Conservation (phyloP, 2,329 filamentous ascomycete species). For the Stemphylium vesicarium region DNA sequence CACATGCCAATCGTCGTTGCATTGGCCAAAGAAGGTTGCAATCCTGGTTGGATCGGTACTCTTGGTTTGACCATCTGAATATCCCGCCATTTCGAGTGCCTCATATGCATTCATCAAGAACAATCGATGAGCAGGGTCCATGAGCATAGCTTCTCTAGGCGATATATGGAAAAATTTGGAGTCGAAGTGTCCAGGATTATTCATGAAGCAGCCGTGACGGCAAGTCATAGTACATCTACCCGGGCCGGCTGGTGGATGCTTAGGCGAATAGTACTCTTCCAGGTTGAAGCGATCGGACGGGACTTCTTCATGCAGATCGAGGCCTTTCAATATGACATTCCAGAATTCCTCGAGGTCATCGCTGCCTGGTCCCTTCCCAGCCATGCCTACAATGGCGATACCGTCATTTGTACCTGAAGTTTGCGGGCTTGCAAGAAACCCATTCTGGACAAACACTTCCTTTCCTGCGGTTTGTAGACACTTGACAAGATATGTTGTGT, state of each 20-base stretch:
- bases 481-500: no score
- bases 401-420: no score
- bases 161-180: background rate
- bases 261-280: background rate
- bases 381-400: background rate
- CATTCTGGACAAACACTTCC: no score
- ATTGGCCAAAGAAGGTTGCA: slow-evolving; percentile 41
- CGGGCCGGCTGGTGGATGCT: no score
- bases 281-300: background rate
- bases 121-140: slow-evolving; percentile 32
- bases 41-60: slow-evolving; percentile 36
- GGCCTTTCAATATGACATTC: background rate
- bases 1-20: slow-evolving; percentile 36
- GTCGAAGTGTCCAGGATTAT: background rate
- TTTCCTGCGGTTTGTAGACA: no score
- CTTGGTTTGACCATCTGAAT: slow-evolving; percentile 30
- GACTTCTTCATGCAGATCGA: no score
- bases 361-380: background rate
- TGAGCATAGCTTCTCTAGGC: slow-evolving; percentile 40
- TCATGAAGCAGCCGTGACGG: background rate
- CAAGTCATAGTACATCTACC: no score
- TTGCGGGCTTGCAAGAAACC: no score
- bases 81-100: slow-evolving; percentile 33
- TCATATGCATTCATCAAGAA: slow-evolving; percentile 31
- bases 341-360: background rate